phyloP scores from a whole-genome alignment of 2,329 filamentous ascomycete genomes.

The Stachybotrys chlorohalonatus region DNA sequence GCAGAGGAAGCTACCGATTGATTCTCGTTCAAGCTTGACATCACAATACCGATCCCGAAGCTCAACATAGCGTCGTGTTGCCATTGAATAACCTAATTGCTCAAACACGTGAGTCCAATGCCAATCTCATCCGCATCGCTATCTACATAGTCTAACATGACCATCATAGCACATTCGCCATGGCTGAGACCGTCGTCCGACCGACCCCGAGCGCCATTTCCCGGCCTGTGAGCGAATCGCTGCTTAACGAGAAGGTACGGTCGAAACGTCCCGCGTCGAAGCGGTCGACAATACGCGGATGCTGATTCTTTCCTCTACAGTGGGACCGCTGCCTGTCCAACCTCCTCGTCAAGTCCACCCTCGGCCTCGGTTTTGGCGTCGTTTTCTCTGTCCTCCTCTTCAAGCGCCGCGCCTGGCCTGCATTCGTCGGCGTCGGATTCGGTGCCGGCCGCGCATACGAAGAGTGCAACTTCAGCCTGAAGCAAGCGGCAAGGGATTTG shows the following conservation, averaged over 20 bases:
- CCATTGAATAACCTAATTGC: neutral
- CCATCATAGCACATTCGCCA: constrained; percentile 21
- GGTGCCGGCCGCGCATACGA: constrained; percentile 95
- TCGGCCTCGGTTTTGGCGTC: constrained; percentile 94
- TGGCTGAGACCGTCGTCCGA: constrained; percentile 42
- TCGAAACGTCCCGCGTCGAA: neutral
- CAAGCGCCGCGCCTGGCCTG: constrained; percentile 96
- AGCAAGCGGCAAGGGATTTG: constrained; percentile 50
- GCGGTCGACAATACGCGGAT: neutral
- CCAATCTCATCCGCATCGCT: constrained; percentile 9
- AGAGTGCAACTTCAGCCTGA: constrained; percentile 82
- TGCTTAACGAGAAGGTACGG: constrained; percentile 95
- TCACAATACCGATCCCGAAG: constrained; percentile 20
- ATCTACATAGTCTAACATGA: constrained; percentile 3
- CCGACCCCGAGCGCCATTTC: constrained; percentile 56
- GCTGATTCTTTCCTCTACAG: constrained; percentile 36
- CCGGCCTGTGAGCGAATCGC: constrained; percentile 90
- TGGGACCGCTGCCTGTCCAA: constrained; percentile 99
- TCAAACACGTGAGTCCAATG: constrained; percentile 1
- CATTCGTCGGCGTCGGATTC: constrained; percentile 89
- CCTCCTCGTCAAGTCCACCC: constrained; percentile 89
- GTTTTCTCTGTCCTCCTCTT: constrained; percentile 98
- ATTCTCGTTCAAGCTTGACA: constrained; percentile 27
- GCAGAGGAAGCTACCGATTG: constrained; percentile 24
- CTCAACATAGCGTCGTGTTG: constrained; percentile 18